These are phyloP conservation scores for Hirsutella rhossiliensis DNA, from an alignment of 2,329 filamentous ascomycete genomes.

Conservation along the genomic window DNA sequence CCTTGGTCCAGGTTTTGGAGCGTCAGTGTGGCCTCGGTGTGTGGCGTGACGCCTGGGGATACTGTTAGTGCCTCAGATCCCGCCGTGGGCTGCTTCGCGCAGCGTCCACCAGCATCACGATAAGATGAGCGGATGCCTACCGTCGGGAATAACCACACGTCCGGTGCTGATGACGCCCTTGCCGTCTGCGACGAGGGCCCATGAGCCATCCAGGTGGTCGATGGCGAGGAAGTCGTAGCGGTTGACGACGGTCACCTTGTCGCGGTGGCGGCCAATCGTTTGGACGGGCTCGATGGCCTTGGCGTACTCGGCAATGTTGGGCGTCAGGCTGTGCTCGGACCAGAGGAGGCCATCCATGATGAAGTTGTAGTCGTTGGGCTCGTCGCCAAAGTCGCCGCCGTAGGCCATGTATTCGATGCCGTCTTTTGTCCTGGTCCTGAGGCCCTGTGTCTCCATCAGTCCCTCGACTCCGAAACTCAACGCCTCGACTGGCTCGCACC, in stretches of 20 bases:
- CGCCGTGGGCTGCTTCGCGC: too few relatives aligned
- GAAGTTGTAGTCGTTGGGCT: conserved; percentile 47
- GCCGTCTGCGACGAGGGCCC: conserved; percentile 28
- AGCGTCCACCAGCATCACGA: neutral
- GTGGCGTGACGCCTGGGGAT: conserved; percentile 28
- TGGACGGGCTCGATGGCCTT: conserved; percentile 49
- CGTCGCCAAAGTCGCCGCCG: conserved; percentile 49
- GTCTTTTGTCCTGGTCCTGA: conserved; percentile 29
- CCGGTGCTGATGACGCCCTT: conserved; percentile 16
- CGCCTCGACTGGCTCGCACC: too few relatives aligned
- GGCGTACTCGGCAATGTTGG: conserved; percentile 41
- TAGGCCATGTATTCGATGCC: conserved; percentile 41
- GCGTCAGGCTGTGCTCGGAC: conserved; percentile 36
- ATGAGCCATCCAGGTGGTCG: conserved; percentile 34
- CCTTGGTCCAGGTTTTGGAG: conserved; percentile 18
- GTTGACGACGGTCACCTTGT: conserved; percentile 34
- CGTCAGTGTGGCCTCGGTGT: conserved; percentile 21
- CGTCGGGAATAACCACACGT: conserved; percentile 26
- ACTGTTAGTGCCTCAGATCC: neutral
- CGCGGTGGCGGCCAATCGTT: conserved; percentile 29
- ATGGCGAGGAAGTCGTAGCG: conserved; percentile 41
- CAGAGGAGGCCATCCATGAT: conserved; percentile 40
- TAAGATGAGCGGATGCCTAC: conserved; percentile 11
- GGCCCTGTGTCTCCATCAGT: conserved; percentile 11
- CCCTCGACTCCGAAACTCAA: too few relatives aligned